phyloP scores from a whole-genome alignment of 1,284 basidiomycete genomes.

The Porodaedalea pini region DNA sequence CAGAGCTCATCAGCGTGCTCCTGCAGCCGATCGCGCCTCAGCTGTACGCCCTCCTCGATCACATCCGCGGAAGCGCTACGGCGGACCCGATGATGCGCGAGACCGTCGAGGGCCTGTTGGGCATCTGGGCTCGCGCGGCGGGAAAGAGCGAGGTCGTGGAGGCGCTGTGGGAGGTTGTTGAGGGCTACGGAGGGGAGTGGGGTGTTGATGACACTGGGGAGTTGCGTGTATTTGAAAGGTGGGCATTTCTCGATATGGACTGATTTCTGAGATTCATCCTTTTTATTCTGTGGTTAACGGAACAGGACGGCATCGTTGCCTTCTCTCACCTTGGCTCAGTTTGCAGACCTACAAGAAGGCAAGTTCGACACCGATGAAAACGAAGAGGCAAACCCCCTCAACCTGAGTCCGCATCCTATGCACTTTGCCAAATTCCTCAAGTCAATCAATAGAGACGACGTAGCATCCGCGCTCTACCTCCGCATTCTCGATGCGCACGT shows the following conservation, averaged over 20 bases:
- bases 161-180: slow-evolving; percentile 60
- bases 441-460: slow-evolving; percentile 59
- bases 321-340: slow-evolving; percentile 46
- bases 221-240: slow-evolving; percentile 43
- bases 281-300: too few species aligned
- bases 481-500: slow-evolving; percentile 67
- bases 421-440: slow-evolving; percentile 66
- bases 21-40: slow-evolving; percentile 66
- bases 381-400: slow-evolving; percentile 56
- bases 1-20: slow-evolving; percentile 57
- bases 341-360: slow-evolving; percentile 41
- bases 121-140: slow-evolving; percentile 72
- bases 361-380: slow-evolving; percentile 44
- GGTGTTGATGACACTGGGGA: slow-evolving; percentile 49
- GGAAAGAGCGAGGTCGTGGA: slow-evolving; percentile 48
- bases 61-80: slow-evolving; percentile 50
- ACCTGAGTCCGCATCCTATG: slow-evolving; percentile 67
- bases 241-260: slow-evolving; percentile 22
- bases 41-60: slow-evolving; percentile 61
- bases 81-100: slow-evolving; percentile 62
- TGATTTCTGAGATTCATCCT: not conserved
- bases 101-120: slow-evolving; percentile 53
- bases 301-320: slow-evolving; percentile 28
- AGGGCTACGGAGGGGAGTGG: slow-evolving; percentile 55
- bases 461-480: slow-evolving; percentile 71